Base-by-base conservation (phyloP, 441 rosid species). In the Mallotus repandus region DNA sequence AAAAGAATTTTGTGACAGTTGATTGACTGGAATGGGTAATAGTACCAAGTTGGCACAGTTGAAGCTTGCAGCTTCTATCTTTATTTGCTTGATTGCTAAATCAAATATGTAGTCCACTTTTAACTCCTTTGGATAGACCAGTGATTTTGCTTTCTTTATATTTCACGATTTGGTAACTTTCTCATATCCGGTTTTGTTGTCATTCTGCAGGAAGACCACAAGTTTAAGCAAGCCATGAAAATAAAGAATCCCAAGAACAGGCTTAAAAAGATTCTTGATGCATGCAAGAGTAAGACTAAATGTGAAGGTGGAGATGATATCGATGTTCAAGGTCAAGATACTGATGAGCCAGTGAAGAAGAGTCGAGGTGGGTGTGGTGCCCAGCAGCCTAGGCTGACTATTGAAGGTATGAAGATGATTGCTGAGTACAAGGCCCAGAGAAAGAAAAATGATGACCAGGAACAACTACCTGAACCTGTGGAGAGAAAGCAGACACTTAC, bases 321-420 rank as follows among this genome's bases (percentile, higher is more conserved):
- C 76, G 91, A 89, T 79, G 87, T 82, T 62, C 89, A 89, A 15
- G 82, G 84, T 76, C 90, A 86, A 79, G 94, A 87, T 72, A 72
- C 84, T 1, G 98, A 92, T 5, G 98, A 89, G 77, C 92, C 96
- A 35, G 88, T 86, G 13, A 96, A 91, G 70, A 96, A 96, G 83
- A 85, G 83, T 67, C 93, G 89, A 54, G 96, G 95, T 79, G 99
- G 99, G 60, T 94, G 99, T 75, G 90, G 93, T 76, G 88, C 89
- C 59, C 86, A 81, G 81, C 92, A 88, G 74, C 98, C 98, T 71
- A 96, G 91, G 84, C 78, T 96, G 50, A 90, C 90, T 49, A 90
- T 94, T 75, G 99, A 96, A 83, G 99, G 97, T 66, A 93, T 96
- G 98, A 93, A 96, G 86, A 91, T 96, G 92, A 83, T 89, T 82